Base-by-base conservation (phyloP, 208 protist genomes). In the Wallacemonas sp. region DNA sequence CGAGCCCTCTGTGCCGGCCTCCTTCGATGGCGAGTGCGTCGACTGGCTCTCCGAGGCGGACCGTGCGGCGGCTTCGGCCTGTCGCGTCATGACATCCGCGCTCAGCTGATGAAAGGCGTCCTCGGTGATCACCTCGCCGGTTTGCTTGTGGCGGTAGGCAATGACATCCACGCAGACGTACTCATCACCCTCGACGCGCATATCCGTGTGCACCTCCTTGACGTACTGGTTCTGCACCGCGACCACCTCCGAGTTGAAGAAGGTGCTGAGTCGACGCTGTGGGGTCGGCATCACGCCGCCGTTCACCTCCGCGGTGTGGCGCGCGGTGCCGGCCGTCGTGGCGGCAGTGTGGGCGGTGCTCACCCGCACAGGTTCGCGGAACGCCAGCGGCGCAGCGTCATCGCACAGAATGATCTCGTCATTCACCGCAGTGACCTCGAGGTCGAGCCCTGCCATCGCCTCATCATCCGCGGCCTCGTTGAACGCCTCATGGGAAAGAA, bases 321-420 rank as follows among this genome's bases (percentile, higher is more conserved):
- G 18, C 0, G 38, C 63, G 14, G 12, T 41, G 7, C 55, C 42
- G 3, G 32, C 38, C 20, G 64, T 8, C 54, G 1, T 18, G 1
- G 11, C 16, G 22, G 44, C 29, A 7, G 28, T 38, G 0, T 16
- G 18, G 18, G 57, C 10, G 4, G 41, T 14, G 14, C 41, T 2
- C 14, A 48, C 18, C 50, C 20, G 18, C 3, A 18, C 2, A 23
- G 50, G 22, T 61, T 45, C 63, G 54, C 45, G 41, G 77, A 96
- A 93, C 7, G 82, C 77, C 32, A 92, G 69, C 18, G 87, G 87
- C 28, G 86, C 72, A 0, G 84, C 77, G 69, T 92, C 77, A 61
- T 96, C 86, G 72, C 81, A 92, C 22, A 96, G 38, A 46, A 93
- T 77, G 33, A 95, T 79, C 4, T 93, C 90, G 61, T 95, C 90